A percentile compares a stretch with the other conserved stretches of the same genome.
phyloP scores from a whole-genome alignment of 2,329 filamentous ascomycete genomes.

The Lasiodiplodia hormozganensis region DNA sequence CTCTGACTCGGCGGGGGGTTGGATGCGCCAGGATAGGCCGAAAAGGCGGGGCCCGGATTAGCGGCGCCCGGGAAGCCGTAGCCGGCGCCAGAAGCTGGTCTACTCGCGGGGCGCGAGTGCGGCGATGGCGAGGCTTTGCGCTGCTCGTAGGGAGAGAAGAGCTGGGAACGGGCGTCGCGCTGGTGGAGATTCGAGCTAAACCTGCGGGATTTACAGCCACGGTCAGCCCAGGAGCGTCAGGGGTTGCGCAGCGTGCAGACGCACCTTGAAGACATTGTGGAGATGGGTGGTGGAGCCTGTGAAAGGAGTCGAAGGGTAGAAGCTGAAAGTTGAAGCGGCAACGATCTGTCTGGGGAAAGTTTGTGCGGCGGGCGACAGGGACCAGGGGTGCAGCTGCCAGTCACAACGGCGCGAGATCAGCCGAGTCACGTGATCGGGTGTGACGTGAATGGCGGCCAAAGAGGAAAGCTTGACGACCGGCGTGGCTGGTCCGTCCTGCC shows the following conservation, averaged over 20 bases:
- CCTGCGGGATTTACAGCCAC: slow-evolving; percentile 19
- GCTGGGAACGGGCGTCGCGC: slow-evolving; percentile 43
- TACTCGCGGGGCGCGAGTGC: slow-evolving; percentile 32
- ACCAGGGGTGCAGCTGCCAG: slow-evolving; percentile 12
- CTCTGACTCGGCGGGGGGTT: slow-evolving; percentile 21
- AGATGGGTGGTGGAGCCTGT: slow-evolving; percentile 9
- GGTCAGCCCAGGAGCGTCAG: slow-evolving; percentile 7
- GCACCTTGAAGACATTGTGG: slow-evolving; percentile 28
- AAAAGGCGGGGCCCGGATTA: slow-evolving; percentile 36
- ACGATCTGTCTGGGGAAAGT: slow-evolving; percentile 28
- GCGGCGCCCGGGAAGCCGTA: slow-evolving; percentile 17
- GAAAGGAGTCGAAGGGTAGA: slow-evolving; percentile 6
- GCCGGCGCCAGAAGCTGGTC: slow-evolving; percentile 30
- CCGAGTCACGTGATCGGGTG: not conserved
- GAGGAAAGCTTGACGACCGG: slow-evolving; percentile 1
- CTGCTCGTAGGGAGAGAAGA: slow-evolving; percentile 50
- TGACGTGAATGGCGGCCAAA: slow-evolving; percentile 21
- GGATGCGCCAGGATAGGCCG: slow-evolving; percentile 43
- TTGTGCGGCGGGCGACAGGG: slow-evolving; percentile 23
- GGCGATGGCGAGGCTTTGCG: slow-evolving; percentile 45
- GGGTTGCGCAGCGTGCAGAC: not conserved
- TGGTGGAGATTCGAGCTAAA: slow-evolving; percentile 36
- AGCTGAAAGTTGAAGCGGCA: slow-evolving; percentile 21
- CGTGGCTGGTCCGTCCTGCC: slow-evolving; percentile 4
- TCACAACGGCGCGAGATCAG: not conserved